These are phyloP conservation scores for Cytospora leucostoma DNA, from an alignment of 2,329 filamentous ascomycete genomes.

Conservation along the genomic window DNA sequence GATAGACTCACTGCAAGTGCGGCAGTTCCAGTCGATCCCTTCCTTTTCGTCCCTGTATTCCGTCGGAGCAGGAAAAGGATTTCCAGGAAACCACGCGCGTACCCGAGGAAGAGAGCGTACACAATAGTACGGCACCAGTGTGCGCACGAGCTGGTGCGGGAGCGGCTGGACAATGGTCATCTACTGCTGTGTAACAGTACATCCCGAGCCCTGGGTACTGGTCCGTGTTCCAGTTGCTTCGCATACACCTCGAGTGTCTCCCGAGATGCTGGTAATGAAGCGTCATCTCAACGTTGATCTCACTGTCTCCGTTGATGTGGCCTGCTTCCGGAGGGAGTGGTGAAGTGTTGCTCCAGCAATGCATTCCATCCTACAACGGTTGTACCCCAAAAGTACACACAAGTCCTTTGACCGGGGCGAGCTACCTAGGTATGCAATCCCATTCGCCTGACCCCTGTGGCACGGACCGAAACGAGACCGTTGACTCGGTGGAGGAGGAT, in stretches of 20 bases:
- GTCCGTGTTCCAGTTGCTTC: not conserved
- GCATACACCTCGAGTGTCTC: not conserved
- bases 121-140: not conserved
- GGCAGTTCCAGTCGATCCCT: not conserved
- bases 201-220: not conserved
- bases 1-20: not conserved
- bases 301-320: not conserved
- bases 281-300: not conserved
- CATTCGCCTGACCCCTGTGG: not conserved
- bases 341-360: slow-evolving; percentile 4
- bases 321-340: not conserved
- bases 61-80: not conserved
- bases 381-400: not conserved
- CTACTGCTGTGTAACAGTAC: not conserved
- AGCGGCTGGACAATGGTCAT: not conserved
- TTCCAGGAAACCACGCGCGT: not conserved
- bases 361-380: not conserved
- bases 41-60: not conserved
- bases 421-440: not conserved
- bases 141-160: not conserved
- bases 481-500: not conserved
- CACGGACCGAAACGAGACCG: not conserved
- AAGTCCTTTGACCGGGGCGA: too few species aligned
- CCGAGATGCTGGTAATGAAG: slow-evolving; percentile 1
- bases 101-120: not conserved